phyloP scores from a whole-genome alignment of 371 early-diverging fungal genomes.

The Dichotomocladium elegans region DNA sequence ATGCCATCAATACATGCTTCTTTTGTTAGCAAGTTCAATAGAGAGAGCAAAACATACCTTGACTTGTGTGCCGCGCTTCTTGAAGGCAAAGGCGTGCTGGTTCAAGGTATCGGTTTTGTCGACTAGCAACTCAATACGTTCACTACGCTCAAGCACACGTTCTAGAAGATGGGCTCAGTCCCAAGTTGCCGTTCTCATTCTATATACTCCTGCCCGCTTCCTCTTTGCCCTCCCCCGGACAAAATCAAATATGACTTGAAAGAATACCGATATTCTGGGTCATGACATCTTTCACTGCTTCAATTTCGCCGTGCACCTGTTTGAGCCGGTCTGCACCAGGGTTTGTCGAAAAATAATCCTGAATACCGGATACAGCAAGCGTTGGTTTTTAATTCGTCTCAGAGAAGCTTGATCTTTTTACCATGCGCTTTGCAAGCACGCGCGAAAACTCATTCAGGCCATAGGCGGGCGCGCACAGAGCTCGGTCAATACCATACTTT shows the following conservation, averaged over 20 bases:
- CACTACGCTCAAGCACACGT: conserved; percentile 87
- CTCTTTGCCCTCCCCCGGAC: too few species aligned
- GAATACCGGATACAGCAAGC: not conserved
- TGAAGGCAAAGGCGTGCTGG: conserved; percentile 87
- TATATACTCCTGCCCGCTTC: not conserved
- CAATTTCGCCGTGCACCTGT: conserved; percentile 89
- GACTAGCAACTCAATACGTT: conserved; percentile 87
- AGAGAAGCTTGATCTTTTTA: conserved; percentile 17
- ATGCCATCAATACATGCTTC: not conserved
- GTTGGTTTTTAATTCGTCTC: not conserved
- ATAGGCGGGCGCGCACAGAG: conserved; percentile 58
- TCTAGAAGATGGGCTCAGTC: conserved; percentile 35
- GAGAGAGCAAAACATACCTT: conserved; percentile 61
- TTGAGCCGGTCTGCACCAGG: conserved; percentile 74
- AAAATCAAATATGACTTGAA: too few species aligned
- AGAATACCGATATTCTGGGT: conserved; percentile 89
- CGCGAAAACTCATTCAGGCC: conserved; percentile 83
- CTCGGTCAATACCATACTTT: conserved; percentile 58
- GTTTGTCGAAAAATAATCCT: conserved; percentile 75
- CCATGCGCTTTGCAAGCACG: conserved; percentile 79
- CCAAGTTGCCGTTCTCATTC: not conserved
- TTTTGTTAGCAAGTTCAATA: not conserved
- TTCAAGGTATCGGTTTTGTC: conserved; percentile 89
- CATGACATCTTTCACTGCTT: conserved; percentile 93
- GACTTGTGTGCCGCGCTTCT: conserved; percentile 83